A percentile compares a stretch with the other conserved stretches of the same genome.
phyloP scores from a whole-genome alignment of 305 asterid species.

The Rubia occidens region DNA sequence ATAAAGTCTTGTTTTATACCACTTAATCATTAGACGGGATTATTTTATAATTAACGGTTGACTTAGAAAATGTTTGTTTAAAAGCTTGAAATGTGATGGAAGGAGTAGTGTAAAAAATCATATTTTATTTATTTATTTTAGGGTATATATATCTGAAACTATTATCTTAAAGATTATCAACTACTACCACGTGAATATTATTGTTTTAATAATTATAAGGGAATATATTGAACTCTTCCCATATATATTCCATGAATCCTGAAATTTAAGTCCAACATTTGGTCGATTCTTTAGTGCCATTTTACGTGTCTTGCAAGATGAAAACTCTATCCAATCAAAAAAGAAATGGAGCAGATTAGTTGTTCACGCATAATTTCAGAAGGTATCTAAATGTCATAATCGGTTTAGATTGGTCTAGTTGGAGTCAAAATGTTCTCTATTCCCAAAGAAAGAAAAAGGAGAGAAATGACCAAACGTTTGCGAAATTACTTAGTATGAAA shows the following conservation, averaged over 20 bases:
- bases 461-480: background rate
- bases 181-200: background rate
- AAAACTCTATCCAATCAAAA: constrained; percentile 3
- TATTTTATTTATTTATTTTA: too few relatives aligned
- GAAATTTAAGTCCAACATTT: background rate
- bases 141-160: too few relatives aligned
- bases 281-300: background rate
- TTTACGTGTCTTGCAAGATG: constrained; percentile 6
- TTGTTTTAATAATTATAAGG: too few relatives aligned
- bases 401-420: background rate
- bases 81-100: too few relatives aligned
- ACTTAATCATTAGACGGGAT: too few relatives aligned
- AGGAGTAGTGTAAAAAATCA: too few relatives aligned
- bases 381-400: constrained; percentile 10
- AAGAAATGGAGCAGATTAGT: background rate
- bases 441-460: background rate
- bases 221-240: too few relatives aligned
- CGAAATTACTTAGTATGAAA: background rate
- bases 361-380: constrained; percentile 6
- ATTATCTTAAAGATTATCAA: background rate
- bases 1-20: too few relatives aligned
- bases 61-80: too few relatives aligned
- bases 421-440: too few relatives aligned
- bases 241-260: background rate
- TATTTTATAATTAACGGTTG: too few relatives aligned